Base-by-base conservation (phyloP, 23 red algal genomes). In the Gracilaria gracilis region DNA sequence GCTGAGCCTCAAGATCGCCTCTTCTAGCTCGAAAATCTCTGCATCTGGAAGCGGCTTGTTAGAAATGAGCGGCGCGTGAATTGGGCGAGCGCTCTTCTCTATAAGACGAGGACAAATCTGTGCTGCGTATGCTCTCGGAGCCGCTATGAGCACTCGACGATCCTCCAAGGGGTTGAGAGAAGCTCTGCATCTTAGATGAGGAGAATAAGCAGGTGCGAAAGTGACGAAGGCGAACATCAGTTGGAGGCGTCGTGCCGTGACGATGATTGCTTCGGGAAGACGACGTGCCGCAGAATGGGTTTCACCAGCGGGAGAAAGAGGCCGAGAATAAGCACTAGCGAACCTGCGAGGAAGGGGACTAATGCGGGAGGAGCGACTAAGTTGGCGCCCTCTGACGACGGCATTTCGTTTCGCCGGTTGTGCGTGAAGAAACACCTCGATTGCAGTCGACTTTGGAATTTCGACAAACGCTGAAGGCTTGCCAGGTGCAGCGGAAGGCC, bases 1-100 rank as follows among this genome's bases (percentile, higher is more conserved):
- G 65, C 66, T 49, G 35, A 88, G 65, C 51, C 47, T 88, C 71
- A 88, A 34, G 58, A 88, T 62, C 2, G 65, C 84, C 9, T 72
- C 84, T 28, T 88, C 84, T 9, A 88, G 31, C 5, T 75, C 70
- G 53, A 46, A 62, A 31, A 38, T 25, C 5, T 75, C 66, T 53
- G 67, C 21, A 0, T 53, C 84, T 35, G 84, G 57, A 44, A 88
- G 65, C 5, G 65, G 14, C 7, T 42, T 78, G 28, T 64, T 88
- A 9, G 46, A 61, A 39, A 88, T 88, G 16, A 78, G 59, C 47
- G 84, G 84, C 16, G 48, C 35, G 53, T 75, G 70, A 75, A 88
- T 44, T 34, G 84, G 84, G 13, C 84, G 64, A 34, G 84, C 84
- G 17, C 48, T 50, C 9, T 24, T 78, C 34, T 78, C 66, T 21